phyloP scores from a whole-genome alignment of 1,284 basidiomycete genomes.

The Papiliotrema nemorosa region DNA sequence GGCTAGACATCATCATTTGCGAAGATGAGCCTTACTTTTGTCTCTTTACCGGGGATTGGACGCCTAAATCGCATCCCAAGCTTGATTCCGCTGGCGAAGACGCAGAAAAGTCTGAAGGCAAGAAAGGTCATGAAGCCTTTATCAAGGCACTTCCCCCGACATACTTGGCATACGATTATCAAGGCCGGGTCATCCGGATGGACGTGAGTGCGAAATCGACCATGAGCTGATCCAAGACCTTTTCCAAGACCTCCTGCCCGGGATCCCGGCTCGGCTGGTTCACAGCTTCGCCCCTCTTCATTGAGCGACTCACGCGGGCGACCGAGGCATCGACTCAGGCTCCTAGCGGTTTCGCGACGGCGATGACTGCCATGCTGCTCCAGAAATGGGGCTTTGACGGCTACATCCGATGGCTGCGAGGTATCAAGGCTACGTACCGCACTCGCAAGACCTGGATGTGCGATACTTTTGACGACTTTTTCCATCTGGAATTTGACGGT shows the following conservation, averaged over 20 bases:
- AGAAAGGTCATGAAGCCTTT: slow-evolving; percentile 44
- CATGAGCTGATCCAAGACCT: slow-evolving; percentile 49
- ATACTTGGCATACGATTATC: slow-evolving; percentile 58
- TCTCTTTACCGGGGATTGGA: slow-evolving; percentile 54
- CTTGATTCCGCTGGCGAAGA: slow-evolving; percentile 33
- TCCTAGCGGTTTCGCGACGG: slow-evolving; percentile 64
- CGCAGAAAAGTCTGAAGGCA: slow-evolving; percentile 39
- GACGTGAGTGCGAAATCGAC: slow-evolving; percentile 36
- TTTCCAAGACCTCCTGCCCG: slow-evolving; percentile 76
- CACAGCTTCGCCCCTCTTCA: slow-evolving; percentile 55
- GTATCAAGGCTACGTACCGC: slow-evolving; percentile 50
- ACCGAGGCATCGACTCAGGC: slow-evolving; percentile 68
- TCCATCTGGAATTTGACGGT: slow-evolving; percentile 46
- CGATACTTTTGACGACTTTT: slow-evolving; percentile 45
- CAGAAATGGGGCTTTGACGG: slow-evolving; percentile 65
- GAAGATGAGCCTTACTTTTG: slow-evolving; percentile 83
- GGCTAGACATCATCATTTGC: slow-evolving; percentile 62
- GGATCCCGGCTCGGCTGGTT: slow-evolving; percentile 76
- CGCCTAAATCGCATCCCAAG: slow-evolving; percentile 21
- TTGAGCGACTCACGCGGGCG: slow-evolving; percentile 71
- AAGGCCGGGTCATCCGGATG: slow-evolving; percentile 49
- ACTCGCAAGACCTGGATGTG: slow-evolving; percentile 49
- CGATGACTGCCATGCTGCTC: slow-evolving; percentile 62
- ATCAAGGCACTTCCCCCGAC: slow-evolving; percentile 57
- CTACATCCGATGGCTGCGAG: slow-evolving; percentile 71